These are phyloP conservation scores for Metarhizium rileyi DNA, from an alignment of 2,329 filamentous ascomycete species.

Conservation along the genomic window DNA sequence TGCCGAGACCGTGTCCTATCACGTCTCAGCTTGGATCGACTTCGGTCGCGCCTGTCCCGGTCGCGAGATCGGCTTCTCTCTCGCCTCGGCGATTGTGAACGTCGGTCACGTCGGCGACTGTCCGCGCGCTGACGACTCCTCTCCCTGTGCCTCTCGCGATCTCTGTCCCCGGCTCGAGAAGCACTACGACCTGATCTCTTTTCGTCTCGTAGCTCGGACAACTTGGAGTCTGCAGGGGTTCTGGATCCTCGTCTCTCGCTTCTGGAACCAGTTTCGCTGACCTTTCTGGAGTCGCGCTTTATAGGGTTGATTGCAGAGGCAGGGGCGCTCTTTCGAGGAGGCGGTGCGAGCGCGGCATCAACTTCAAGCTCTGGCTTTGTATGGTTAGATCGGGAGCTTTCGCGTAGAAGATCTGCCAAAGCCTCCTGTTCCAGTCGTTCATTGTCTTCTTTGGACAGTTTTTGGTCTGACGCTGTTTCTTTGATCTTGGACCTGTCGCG, in stretches of 20 bases:
- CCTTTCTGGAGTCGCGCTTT: slow-evolving; percentile 32
- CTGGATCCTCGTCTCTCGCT: slow-evolving; percentile 22
- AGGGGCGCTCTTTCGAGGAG: slow-evolving; percentile 40
- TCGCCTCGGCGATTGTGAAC: slow-evolving; percentile 29
- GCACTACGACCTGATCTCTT: slow-evolving; percentile 22
- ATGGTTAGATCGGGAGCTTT: slow-evolving; percentile 40
- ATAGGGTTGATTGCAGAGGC: slow-evolving; percentile 52
- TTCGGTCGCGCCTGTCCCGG: slow-evolving; percentile 25
- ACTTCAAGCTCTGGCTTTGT: slow-evolving; percentile 47
- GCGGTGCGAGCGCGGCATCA: slow-evolving; percentile 45
- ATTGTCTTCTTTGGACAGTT: slow-evolving; percentile 48
- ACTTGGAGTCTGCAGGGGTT: slow-evolving; percentile 19
- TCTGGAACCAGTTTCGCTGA: slow-evolving; percentile 21
- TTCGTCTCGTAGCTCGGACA: slow-evolving; percentile 18
- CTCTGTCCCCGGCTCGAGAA: slow-evolving; percentile 20
- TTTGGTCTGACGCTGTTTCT: slow-evolving; percentile 32
- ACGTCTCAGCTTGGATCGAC: slow-evolving; percentile 24
- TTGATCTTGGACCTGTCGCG: slow-evolving; percentile 25
- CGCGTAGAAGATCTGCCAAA: slow-evolving; percentile 47
- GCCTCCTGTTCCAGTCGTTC: slow-evolving; percentile 49
- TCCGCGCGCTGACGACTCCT: slow-evolving; percentile 20
- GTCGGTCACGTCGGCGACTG: slow-evolving; percentile 23
- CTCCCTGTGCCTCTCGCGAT: slow-evolving; percentile 18
- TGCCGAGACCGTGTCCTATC: slow-evolving; percentile 32
- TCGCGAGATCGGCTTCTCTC: slow-evolving; percentile 24